Evolutionary conservation across 2,329 filamentous ascomycete species (phyloP).

Genomic region (Pseudogymnoascus sp.): DNA sequence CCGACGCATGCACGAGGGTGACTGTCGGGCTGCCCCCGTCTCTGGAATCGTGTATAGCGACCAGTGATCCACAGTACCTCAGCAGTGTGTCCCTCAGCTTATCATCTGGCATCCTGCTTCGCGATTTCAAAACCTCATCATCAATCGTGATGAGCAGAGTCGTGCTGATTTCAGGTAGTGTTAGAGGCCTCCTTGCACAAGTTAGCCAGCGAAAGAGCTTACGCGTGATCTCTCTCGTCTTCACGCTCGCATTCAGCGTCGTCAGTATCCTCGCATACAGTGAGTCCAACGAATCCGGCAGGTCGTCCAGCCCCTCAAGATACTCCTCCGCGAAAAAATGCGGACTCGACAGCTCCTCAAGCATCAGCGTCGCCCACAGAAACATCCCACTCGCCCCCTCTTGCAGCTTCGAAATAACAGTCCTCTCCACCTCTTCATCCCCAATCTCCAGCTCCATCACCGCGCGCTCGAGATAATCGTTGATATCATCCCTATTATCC

Average conservation of each 20-base stretch:
- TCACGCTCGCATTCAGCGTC: background rate
- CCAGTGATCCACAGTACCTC: background rate
- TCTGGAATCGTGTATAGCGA: background rate
- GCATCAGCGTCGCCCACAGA: conserved; percentile 8
- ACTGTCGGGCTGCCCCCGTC: background rate
- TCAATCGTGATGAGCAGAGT: conserved; percentile 1
- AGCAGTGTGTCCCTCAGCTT: background rate
- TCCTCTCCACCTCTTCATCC: background rate
- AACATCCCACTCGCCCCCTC: conserved; percentile 9
- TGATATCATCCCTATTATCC: background rate
- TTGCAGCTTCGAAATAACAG: background rate
- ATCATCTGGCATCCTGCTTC: conserved; percentile 4
- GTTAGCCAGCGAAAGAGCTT: conserved; percentile 3
- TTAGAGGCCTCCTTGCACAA: conserved; percentile 1
- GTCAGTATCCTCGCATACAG: background rate
- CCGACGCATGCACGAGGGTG: background rate
- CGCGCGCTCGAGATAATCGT: background rate
- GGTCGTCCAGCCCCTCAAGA: background rate
- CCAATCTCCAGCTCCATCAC: background rate
- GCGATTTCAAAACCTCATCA: background rate
- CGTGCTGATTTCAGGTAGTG: background rate
- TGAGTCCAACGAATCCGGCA: background rate
- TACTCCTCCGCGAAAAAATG: background rate
- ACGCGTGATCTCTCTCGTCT: conserved; percentile 1
- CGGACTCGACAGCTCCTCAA: conserved; percentile 7